Percentiles rank a stretch among this genome's conserved stretches.
phyloP scores from a whole-genome alignment of 1,284 basidiomycete genomes.

The Schizopora paradoxa region DNA sequence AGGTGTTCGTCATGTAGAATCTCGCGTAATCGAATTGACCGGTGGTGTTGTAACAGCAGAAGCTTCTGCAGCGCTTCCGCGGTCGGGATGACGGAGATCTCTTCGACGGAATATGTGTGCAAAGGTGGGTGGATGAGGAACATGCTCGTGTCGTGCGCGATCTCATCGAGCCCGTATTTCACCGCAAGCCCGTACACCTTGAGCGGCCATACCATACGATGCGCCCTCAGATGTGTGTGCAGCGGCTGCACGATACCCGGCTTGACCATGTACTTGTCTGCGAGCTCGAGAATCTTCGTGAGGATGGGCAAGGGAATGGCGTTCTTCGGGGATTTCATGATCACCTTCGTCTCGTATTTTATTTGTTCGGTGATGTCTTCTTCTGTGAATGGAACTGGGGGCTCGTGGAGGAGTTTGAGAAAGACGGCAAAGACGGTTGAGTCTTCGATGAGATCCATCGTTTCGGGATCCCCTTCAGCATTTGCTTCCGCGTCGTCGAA shows the following conservation, averaged over 20 bases:
- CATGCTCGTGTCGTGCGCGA: constrained; percentile 51
- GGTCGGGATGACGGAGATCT: constrained; percentile 47
- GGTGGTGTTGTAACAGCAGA: constrained; percentile 47
- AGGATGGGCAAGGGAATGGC: constrained; percentile 60
- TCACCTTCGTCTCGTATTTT: not conserved
- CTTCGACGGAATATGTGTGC: constrained; percentile 44
- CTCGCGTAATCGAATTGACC: constrained; percentile 44
- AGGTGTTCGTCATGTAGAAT: constrained; percentile 50
- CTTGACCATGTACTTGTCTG: constrained; percentile 58
- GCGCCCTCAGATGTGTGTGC: constrained; percentile 47
- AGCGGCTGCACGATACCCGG: constrained; percentile 37
- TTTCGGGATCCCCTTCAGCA: constrained; percentile 19
- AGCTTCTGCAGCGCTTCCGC: constrained; percentile 55
- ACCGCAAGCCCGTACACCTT: constrained; percentile 53
- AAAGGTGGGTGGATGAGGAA: constrained; percentile 48
- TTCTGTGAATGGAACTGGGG: constrained; percentile 30
- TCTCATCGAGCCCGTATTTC: constrained; percentile 33
- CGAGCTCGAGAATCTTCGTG: constrained; percentile 44
- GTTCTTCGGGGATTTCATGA: not conserved
- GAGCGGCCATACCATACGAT: constrained; percentile 45
- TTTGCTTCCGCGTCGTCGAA: constrained; percentile 9
- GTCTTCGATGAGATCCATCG: constrained; percentile 48
- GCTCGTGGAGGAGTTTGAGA: constrained; percentile 47
- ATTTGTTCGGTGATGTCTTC: constrained; percentile 32
- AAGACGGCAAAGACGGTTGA: constrained; percentile 41